These are phyloP conservation scores for Emergomyces orientalis DNA, from an alignment of 2,329 filamentous ascomycete genomes.

Conservation along the genomic window DNA sequence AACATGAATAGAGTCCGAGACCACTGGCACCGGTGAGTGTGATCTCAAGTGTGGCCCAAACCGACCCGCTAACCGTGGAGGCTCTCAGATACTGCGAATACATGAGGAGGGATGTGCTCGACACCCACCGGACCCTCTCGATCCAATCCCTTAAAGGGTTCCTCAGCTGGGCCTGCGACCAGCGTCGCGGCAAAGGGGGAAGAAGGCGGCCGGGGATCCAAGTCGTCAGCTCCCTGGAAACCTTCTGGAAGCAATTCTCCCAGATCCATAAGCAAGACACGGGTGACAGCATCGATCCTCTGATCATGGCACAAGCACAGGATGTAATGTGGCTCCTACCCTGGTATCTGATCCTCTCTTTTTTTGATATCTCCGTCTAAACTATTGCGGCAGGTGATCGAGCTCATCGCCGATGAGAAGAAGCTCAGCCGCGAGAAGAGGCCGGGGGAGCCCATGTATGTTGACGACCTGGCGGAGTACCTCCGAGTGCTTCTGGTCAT, in stretches of 20 bases:
- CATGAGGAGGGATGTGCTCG: neutral
- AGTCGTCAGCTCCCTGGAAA: conserved; percentile 9
- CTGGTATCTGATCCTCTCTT: neutral
- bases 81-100: neutral
- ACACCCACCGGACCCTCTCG: neutral
- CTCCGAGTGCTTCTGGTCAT: conserved; percentile 13
- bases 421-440: conserved; percentile 13
- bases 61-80: neutral
- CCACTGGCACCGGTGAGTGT: neutral
- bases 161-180: conserved; percentile 17
- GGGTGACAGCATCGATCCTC: conserved; percentile 14
- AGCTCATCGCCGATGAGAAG: conserved; percentile 15
- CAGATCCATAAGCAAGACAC: conserved; percentile 13
- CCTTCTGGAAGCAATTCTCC: conserved; percentile 11
- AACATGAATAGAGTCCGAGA: neutral
- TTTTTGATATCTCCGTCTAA: neutral
- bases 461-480: conserved; percentile 16
- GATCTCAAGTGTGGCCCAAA: neutral
- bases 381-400: conserved; percentile 11
- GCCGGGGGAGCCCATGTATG: conserved; percentile 14
- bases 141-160: conserved; percentile 13
- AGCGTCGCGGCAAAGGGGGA: conserved; percentile 17
- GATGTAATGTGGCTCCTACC: neutral
- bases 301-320: conserved; percentile 14
- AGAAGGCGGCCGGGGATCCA: conserved; percentile 12